Evolutionary conservation across 139 green algal species (phyloP).

Genomic region (Microglena sp.): DNA sequence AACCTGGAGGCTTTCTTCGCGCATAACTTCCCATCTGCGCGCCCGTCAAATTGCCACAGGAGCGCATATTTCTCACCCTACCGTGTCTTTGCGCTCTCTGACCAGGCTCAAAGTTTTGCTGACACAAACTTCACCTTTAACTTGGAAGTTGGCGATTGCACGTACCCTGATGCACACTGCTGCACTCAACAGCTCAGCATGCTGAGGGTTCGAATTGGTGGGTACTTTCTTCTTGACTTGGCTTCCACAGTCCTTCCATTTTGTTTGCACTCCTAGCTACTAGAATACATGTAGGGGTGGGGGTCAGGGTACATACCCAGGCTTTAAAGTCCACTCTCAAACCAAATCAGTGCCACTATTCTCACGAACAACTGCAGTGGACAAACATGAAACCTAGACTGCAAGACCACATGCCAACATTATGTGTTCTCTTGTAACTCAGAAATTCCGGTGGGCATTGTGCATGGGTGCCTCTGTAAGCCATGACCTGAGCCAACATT

Average conservation of each 20-base stretch:
- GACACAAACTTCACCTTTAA: slow-evolving; percentile 5
- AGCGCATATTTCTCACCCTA: slow-evolving; percentile 30
- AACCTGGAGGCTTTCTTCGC: background rate
- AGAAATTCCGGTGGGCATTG: no score
- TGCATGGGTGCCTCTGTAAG: no score
- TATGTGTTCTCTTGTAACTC: no score
- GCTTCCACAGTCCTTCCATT: background rate
- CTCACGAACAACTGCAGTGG: background rate
- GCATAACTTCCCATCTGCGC: slow-evolving; percentile 11
- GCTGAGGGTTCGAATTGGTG: slow-evolving; percentile 1
- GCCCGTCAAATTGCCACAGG: slow-evolving; percentile 14
- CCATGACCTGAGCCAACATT: no score
- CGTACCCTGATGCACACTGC: background rate
- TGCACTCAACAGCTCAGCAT: slow-evolving; percentile 1
- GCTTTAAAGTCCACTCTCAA: background rate
- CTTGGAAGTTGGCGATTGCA: slow-evolving; percentile 13
- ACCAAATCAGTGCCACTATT: background rate
- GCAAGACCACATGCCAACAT: no score
- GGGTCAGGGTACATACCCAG: background rate
- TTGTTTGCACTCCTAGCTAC: background rate
- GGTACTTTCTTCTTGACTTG: no score
- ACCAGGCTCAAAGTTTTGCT: background rate
- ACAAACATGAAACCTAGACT: background rate
- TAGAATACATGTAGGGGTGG: background rate
- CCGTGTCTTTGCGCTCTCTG: slow-evolving; percentile 10